phyloP scores from a whole-genome alignment of 2,329 filamentous ascomycete genomes.

The Aspergillus pseudoviridinutans region DNA sequence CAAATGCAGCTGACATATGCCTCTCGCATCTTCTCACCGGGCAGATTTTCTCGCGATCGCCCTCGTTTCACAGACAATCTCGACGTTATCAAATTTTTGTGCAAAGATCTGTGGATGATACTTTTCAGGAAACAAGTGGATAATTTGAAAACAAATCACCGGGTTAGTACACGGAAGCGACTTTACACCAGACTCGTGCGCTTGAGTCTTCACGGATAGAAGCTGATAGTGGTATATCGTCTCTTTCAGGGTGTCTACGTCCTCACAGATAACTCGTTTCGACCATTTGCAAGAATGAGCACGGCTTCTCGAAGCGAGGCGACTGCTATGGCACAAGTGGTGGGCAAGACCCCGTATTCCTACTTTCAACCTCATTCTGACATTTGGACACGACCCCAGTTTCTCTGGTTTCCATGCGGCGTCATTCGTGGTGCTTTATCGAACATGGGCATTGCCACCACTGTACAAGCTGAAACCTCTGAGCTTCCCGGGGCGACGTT shows the following conservation, averaged over 20 bases:
- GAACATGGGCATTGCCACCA: conserved; percentile 86
- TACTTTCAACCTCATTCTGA: background rate
- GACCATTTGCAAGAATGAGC: conserved; percentile 84
- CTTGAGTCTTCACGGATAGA: background rate
- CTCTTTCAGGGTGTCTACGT: conserved; percentile 78
- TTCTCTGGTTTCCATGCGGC: conserved; percentile 92
- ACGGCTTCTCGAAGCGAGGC: conserved; percentile 72
- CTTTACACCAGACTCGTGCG: background rate
- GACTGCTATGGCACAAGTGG: conserved; percentile 71
- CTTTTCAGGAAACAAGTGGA: conserved; percentile 97
- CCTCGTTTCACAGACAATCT: conserved; percentile 88
- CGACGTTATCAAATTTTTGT: conserved; percentile 96
- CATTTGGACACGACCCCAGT: conserved; percentile 49
- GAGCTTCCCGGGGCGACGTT: conserved; percentile 88
- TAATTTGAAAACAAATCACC: conserved; percentile 96
- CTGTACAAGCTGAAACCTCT: conserved; percentile 82
- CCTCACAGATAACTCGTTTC: conserved; percentile 86
- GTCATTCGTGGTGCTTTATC: conserved; percentile 87
- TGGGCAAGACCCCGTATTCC: conserved; percentile 42
- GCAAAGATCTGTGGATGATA: conserved; percentile 95
- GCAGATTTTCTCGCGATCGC: conserved; percentile 55
- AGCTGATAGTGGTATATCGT: conserved; percentile 2
- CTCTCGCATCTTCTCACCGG: background rate
- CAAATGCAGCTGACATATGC: background rate
- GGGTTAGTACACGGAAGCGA: conserved; percentile 49